These are phyloP conservation scores for Acarospora socialis DNA, from an alignment of 2,329 filamentous ascomycete species.

Conservation along the genomic window DNA sequence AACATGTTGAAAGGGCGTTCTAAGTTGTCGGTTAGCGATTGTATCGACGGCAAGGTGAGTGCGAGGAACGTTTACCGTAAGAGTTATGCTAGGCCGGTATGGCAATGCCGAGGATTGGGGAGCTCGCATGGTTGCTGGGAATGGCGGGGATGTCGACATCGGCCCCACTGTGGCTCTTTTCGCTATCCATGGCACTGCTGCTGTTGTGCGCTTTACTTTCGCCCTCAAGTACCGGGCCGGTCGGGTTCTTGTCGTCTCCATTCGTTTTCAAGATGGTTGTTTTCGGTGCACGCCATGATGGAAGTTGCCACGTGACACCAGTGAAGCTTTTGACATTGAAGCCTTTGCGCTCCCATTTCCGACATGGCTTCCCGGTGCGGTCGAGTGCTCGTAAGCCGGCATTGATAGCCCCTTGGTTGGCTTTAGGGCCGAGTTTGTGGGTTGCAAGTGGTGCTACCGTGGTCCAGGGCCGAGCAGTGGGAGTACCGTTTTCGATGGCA, in stretches of 20 bases:
- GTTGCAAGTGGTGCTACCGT: constrained; percentile 30
- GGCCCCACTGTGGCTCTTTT: constrained; percentile 43
- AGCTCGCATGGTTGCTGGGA: constrained; percentile 34
- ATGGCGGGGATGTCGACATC: constrained; percentile 30
- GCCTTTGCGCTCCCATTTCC: constrained; percentile 73
- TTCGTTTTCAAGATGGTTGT: constrained; percentile 37
- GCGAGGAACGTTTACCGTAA: too few species aligned
- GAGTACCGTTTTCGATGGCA: constrained; percentile 27
- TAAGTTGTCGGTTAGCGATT: too few species aligned
- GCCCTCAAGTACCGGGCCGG: constrained; percentile 40
- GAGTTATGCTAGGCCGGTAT: constrained; percentile 14
- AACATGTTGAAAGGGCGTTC: too few species aligned
- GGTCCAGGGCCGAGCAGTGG: constrained; percentile 36
- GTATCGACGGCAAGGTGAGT: too few species aligned
- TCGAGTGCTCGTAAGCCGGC: constrained; percentile 89
- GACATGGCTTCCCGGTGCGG: constrained; percentile 78
- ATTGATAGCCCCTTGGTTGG: constrained; percentile 94
- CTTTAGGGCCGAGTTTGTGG: constrained; percentile 88
- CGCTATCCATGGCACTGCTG: constrained; percentile 44
- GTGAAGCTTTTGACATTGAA: constrained; percentile 88
- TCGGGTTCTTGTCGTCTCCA: constrained; percentile 43
- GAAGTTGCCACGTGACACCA: constrained; percentile 66
- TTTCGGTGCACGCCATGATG: constrained; percentile 57
- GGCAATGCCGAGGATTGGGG: constrained; percentile 34
- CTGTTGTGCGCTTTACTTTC: constrained; percentile 43